Base-by-base conservation (phyloP, 257 asterid species). In the Nicotiana paniculata region DNA sequence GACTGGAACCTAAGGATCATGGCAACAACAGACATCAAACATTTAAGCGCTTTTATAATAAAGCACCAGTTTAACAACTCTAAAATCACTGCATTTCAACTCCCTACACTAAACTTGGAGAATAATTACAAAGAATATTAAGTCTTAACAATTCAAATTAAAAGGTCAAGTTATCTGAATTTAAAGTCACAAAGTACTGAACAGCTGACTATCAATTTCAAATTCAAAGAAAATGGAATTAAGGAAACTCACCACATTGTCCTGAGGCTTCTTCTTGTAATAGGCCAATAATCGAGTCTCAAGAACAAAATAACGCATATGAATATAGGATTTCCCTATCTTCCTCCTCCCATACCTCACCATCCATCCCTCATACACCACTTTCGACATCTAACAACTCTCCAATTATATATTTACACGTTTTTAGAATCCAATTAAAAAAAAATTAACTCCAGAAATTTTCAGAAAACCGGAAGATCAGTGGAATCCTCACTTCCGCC, bases 321-420 rank as follows among this genome's bases (percentile, higher is more conserved):
- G 98, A 82, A 94, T 90, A 79, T 65, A 92, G 2, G 98, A 92
- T 86, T 91, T 85, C 77, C 98, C 98, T 68, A 92, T 92, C 88
- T 91, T 92, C 89, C 97, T 89, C 79, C 96, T 90, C 10, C 97
- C 96, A 87, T 92, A 92, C 86, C 98, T 90, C 90, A 92, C 98
- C 95, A 92, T 88, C 97, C 97, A 91, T 83, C 98, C 98, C 87
- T 94, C 97, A 81, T 92, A 91, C 43, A 94, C 91, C 85, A 90
- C 95, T 85, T 89, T 92, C 81, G 93, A 85, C 98, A 94, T 92
- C 84, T 82, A 57, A 51, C 51, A 12, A 48, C 10, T 12, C 81
- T 85, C 65, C 80, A 63, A 37, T 77, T 26, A 61, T 43, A 70
- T 72, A n/a, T 37, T 37, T 74, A 64, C 65, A 81, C 78, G 63